Evolutionary conservation across 495 filamentous ascomycete species (phyloP).

Genomic region (Pseudevernia furfuracea): DNA sequence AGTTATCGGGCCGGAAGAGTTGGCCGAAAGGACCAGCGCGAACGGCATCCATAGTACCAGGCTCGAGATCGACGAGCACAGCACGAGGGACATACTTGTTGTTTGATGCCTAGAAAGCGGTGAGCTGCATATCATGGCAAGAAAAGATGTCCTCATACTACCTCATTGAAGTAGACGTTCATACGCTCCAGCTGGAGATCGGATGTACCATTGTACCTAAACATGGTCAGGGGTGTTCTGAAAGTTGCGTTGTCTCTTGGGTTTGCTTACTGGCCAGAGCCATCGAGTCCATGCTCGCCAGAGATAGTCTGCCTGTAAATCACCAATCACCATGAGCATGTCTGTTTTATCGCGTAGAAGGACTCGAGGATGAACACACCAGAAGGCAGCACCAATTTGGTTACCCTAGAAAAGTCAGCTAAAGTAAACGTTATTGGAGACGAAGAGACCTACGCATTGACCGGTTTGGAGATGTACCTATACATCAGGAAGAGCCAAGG

Average conservation of each 20-base stretch:
- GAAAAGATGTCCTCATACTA: slow-evolving; percentile 35
- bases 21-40: slow-evolving; percentile 97
- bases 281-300: slow-evolving; percentile 97
- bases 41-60: slow-evolving; percentile 97
- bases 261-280: slow-evolving; percentile 73
- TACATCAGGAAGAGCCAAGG: slow-evolving; percentile 33
- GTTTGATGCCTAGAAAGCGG: slow-evolving; percentile 60
- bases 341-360: slow-evolving; percentile 11
- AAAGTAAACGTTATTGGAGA: slow-evolving; percentile 1
- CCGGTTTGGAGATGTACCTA: slow-evolving; percentile 98
- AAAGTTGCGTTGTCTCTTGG: slow-evolving; percentile 5
- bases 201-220: slow-evolving; percentile 91
- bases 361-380: slow-evolving; percentile 46
- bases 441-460: slow-evolving; percentile 71
- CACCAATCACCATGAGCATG: slow-evolving; percentile 20
- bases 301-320: slow-evolving; percentile 84
- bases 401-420: slow-evolving; percentile 62
- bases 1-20: slow-evolving; percentile 99
- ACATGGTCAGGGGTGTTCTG: slow-evolving; percentile 19
- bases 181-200: slow-evolving; percentile 99
- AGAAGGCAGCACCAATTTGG: slow-evolving; percentile 99
- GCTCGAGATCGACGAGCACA: slow-evolving; percentile 98
- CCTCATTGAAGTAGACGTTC: slow-evolving; percentile 99
- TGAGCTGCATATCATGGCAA: neutral
- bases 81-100: slow-evolving; percentile 99